Evolutionary conservation across 2,329 filamentous ascomycete species (phyloP), one percentile per base, ranked within the genome.

Genomic region (Hypoxylon sp.): DNA sequence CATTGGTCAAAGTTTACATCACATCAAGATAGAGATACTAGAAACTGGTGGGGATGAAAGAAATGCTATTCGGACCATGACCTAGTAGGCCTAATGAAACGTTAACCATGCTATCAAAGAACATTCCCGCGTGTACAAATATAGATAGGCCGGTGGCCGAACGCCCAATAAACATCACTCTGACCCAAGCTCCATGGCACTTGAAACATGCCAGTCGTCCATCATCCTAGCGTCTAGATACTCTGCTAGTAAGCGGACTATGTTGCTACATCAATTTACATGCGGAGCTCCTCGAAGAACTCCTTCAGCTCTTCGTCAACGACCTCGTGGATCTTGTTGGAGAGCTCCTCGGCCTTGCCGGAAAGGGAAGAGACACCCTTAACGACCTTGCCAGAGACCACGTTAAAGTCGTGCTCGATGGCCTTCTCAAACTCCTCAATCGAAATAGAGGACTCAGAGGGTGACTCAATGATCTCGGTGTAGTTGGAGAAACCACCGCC

Each of bases 401-500:
- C 79, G 75, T 88, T 83, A 55, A 97, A 81, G 76, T 89, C 87
- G 48, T 88, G 80, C 83, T 89, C 83, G 54, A 90, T 86, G 61
- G 84, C 85, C 76, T 86, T 81, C 83, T 90, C 87, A 58, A 91
- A 82, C 70, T 91, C 85, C 73, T 90, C 82, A 70, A 92, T 82
- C 30, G 82, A 80, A 51, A 81, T 67, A 27, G 81, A 73, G 37
- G 79, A 73, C 48, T 82, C 81, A 50, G 83, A 80, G 61, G 82
- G 75, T 57, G 81, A 75, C 74, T 82, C 84, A 72, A 97, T 82
- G 77, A 98, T 97, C 76, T 92, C 86, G 69, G 89, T 88, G 89
- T 93, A 98, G 91, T 99, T 97, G 85, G 88, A 90, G 79, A 89
- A 92, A 79, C 96, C 96, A 84, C 94, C 97, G 80, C 97, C 96